Evolutionary conservation across 495 filamentous ascomycete genomes (phyloP).

Genomic region (Penicillium coprophilum): DNA sequence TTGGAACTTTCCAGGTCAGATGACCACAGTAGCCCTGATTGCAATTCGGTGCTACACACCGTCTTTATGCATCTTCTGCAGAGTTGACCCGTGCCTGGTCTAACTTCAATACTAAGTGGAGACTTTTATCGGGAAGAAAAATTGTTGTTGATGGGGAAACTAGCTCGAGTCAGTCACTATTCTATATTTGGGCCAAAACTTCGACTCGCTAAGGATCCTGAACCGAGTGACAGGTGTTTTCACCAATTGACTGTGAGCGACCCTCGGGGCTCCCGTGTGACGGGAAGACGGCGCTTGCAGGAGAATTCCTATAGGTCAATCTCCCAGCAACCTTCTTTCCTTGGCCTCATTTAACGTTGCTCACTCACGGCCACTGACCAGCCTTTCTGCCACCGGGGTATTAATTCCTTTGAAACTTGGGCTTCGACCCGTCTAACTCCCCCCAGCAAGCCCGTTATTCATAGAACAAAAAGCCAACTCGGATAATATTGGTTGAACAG

Average conservation of each 20-base stretch:
- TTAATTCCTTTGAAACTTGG: not conserved
- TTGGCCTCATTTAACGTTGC: slow-evolving; percentile 19
- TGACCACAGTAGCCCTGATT: slow-evolving; percentile 19
- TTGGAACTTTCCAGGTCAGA: slow-evolving; percentile 20
- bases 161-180: not conserved
- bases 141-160: not conserved
- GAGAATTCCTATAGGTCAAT: slow-evolving; percentile 28
- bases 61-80: not conserved
- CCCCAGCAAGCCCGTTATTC: not conserved
- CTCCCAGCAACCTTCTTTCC: slow-evolving; percentile 9
- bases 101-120: slow-evolving; percentile 15
- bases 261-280: slow-evolving; percentile 23
- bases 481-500: not conserved
- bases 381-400: slow-evolving; percentile 10
- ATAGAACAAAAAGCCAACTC: not conserved
- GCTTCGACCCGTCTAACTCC: not conserved
- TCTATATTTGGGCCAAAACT: slow-evolving; percentile 26
- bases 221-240: slow-evolving; percentile 10
- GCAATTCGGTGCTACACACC: slow-evolving; percentile 3
- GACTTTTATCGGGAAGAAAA: not conserved
- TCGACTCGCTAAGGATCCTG: not conserved
- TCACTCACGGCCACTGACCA: slow-evolving; percentile 14
- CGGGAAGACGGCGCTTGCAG: slow-evolving; percentile 39
- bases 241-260: slow-evolving; percentile 8
- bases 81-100: not conserved